Evolutionary conservation across 1,139 yeast species (phyloP), one percentile per base, ranked within the genome.

Genomic region (Pneumocystis murina): DNA sequence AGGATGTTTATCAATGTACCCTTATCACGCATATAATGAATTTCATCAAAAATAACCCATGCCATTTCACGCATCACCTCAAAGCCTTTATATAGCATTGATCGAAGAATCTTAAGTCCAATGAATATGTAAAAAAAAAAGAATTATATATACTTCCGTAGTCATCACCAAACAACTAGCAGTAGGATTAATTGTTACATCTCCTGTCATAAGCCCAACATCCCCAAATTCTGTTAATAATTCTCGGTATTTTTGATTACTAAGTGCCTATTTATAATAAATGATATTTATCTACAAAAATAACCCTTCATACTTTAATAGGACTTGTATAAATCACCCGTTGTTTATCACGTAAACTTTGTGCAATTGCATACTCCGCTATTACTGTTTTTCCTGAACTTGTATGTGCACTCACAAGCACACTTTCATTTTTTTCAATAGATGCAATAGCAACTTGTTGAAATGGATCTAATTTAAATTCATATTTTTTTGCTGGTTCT

Each of bases 311-410:
- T 0, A 98, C 98, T 74, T 92, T 92, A 72, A 92, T 92, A 2
- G 99, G 99, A 1, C 97, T 91, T 0, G 99, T 92, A 72, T 92
- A 92, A 67, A 92, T 92, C 63, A 92, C 96, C 75, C 96, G 84
- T 72, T 92, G 96, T 76, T 89, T 90, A 64, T 88, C 90, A 70
- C 90, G 78, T 67, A 89, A 77, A 16, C 96, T 88, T 77, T 90
- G 95, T 1, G 98, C 97, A 76, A 92, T 92, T 59, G 98, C 97
- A 72, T 92, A 94, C 73, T 92, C 99, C 0, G 99, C 99, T 62
- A 92, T 98, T 61, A 94, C 99, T 0, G 99, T 92, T 73, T 92
- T 92, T 77, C 99, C 99, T 7, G 98, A 98, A 39, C 97, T 91
- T 0, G 98, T 91, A 72, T 92, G 99, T 0, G 99, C 99, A 33